Percentiles rank a stretch among this genome's conserved stretches.
Evolutionary conservation across 768 basidiomycete genomes (phyloP).

Genomic region (Kwoniella botswanensis): DNA sequence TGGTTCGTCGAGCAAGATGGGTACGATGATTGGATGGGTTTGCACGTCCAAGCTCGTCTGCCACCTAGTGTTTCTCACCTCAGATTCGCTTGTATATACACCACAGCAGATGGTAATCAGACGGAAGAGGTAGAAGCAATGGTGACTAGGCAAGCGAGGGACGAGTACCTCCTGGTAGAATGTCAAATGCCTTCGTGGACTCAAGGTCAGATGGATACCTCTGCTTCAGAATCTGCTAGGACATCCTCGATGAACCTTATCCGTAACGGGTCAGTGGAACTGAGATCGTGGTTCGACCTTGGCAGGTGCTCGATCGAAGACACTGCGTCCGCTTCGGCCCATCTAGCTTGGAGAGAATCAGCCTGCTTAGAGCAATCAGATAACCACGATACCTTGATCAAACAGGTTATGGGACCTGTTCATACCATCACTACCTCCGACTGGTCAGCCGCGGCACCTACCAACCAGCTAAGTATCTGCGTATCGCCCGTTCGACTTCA

Average conservation of each 20-base stretch:
- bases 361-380: slow-evolving; percentile 3
- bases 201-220: slow-evolving; percentile 1
- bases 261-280: background rate
- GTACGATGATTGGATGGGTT: slow-evolving; percentile 8
- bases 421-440: slow-evolving; percentile 1
- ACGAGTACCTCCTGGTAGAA: slow-evolving; percentile 17
- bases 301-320: background rate
- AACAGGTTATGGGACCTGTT: background rate
- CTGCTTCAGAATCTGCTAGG: background rate
- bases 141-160: background rate
- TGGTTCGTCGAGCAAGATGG: slow-evolving; percentile 17
- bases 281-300: slow-evolving; percentile 10
- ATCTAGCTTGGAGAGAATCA: slow-evolving; percentile 5
- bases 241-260: background rate
- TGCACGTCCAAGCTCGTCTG: slow-evolving; percentile 2
- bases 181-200: slow-evolving; percentile 17
- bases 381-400: background rate
- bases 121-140: background rate
- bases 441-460: background rate
- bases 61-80: background rate
- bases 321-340: background rate
- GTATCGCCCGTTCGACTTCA: slow-evolving; percentile 15
- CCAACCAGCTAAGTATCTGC: slow-evolving; percentile 8
- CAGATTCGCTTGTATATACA: slow-evolving; percentile 3
- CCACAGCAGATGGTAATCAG: background rate